Evolutionary conservation across 345 rosid species (phyloP).

Genomic region (Eucalyptus pauciflora): DNA sequence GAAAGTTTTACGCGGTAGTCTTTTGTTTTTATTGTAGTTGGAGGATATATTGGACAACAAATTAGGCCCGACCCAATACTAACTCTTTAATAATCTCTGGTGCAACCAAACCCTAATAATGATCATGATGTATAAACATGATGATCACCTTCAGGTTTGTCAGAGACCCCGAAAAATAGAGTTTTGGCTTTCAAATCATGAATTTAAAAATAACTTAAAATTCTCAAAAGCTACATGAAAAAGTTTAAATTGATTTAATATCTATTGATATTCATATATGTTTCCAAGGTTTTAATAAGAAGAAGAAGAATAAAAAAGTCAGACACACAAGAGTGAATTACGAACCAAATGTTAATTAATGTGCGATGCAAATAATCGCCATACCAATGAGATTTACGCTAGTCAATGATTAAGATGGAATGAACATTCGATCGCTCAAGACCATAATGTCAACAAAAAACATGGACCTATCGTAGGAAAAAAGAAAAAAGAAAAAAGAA

Average conservation of each 20-base stretch:
- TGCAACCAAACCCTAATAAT: background rate
- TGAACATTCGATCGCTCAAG: background rate
- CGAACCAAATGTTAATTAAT: background rate
- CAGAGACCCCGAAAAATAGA: background rate
- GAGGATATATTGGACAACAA: background rate
- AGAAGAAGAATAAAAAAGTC: background rate
- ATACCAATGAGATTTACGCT: background rate
- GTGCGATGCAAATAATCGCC: background rate
- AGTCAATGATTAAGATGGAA: background rate
- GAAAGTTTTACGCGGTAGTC: background rate
- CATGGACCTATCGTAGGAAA: background rate
- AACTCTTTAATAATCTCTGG: background rate
- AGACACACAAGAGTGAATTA: background rate
- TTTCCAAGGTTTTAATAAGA: background rate
- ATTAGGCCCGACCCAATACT: background rate
- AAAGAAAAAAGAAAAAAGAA: no score
- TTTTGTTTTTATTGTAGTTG: background rate
- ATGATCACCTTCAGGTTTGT: background rate
- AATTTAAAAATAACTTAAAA: background rate
- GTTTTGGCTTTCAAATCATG: background rate
- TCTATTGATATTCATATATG: background rate
- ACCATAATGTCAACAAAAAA: background rate
- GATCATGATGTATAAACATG: background rate
- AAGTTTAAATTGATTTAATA: background rate
- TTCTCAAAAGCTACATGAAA: background rate